These are phyloP conservation scores for Colletotrichum ledebouriae DNA, from an alignment of 2,329 filamentous ascomycete genomes.

Conservation along the genomic window DNA sequence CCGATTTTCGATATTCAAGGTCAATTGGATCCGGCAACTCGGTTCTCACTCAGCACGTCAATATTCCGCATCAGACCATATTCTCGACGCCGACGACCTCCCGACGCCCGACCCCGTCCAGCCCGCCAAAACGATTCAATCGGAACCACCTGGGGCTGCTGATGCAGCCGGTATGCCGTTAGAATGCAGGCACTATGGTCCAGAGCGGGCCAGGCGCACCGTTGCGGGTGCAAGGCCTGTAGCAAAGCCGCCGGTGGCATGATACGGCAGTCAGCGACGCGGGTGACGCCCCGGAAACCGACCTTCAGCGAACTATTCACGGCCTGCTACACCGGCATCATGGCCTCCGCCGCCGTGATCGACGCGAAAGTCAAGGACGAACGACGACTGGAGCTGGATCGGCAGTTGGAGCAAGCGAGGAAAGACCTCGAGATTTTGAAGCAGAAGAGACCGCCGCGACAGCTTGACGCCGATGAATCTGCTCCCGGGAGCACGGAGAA, in stretches of 20 bases:
- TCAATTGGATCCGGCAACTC: slow-evolving; percentile 27
- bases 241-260: slow-evolving; percentile 62
- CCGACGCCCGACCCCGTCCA: slow-evolving; percentile 15
- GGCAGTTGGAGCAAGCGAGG: slow-evolving; percentile 68
- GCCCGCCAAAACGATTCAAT: slow-evolving; percentile 24
- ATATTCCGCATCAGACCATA: slow-evolving; percentile 30
- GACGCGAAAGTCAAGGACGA: slow-evolving; percentile 72
- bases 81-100: slow-evolving; percentile 18
- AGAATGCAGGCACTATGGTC: slow-evolving; percentile 79
- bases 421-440: slow-evolving; percentile 59
- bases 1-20: slow-evolving; percentile 12
- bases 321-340: slow-evolving; percentile 76
- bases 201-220: slow-evolving; percentile 73
- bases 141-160: slow-evolving; percentile 29
- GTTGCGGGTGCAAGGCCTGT: slow-evolving; percentile 75
- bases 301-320: slow-evolving; percentile 70
- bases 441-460: slow-evolving; percentile 48
- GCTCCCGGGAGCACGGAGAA: slow-evolving; percentile 45
- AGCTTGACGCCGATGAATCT: slow-evolving; percentile 42
- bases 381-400: slow-evolving; percentile 71
- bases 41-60: slow-evolving; percentile 14
- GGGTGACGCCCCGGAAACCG: slow-evolving; percentile 62
- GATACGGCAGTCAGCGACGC: slow-evolving; percentile 64
- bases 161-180: slow-evolving; percentile 50
- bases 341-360: slow-evolving; percentile 73